A percentile compares a stretch with the other conserved stretches of the same genome.
Conservation (phyloP, 177 flowering plant species). For the Vitis hybrid region DNA sequence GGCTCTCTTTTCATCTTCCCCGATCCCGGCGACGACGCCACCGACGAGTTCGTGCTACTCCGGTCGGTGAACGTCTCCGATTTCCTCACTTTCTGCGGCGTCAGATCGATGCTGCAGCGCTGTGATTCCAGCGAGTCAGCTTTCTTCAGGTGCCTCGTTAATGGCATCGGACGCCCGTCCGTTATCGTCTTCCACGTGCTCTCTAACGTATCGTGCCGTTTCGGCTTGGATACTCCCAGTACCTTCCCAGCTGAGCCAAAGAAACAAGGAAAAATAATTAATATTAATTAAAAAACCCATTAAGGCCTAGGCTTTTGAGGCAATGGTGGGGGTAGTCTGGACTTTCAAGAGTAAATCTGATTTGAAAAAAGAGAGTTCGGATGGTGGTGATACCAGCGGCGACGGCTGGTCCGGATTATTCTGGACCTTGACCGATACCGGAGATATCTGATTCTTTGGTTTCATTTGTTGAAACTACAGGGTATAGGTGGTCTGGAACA, state of each 20-base stretch:
- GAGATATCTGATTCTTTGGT: too few species aligned
- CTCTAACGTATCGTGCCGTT: conserved; percentile 75
- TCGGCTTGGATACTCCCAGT: conserved; percentile 62
- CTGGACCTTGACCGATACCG: too few species aligned
- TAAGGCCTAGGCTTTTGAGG: background rate
- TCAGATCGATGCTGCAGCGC: conserved; percentile 19
- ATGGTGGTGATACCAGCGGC: too few species aligned
- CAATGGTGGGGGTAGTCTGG: too few species aligned
- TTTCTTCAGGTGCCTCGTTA: conserved; percentile 72
- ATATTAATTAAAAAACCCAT: background rate
- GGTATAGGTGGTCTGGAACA: too few species aligned
- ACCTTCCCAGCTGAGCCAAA: conserved; percentile 38
- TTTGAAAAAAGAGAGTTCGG: too few species aligned
- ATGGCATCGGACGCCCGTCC: conserved; percentile 76
- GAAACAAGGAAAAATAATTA: background rate
- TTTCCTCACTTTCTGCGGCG: conserved; percentile 43
- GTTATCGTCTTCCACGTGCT: conserved; percentile 91
- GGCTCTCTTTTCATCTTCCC: conserved; percentile 60
- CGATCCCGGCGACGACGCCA: conserved; percentile 29
- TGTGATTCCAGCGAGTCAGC: conserved; percentile 71
- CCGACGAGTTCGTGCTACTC: conserved; percentile 9
- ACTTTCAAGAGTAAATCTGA: too few species aligned
- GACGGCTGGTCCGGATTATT: too few species aligned
- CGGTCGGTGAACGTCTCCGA: conserved; percentile 57
- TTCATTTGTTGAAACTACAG: too few species aligned